Conservation (phyloP, 2,329 filamentous ascomycete species). For the Cladosporium halotolerans region DNA sequence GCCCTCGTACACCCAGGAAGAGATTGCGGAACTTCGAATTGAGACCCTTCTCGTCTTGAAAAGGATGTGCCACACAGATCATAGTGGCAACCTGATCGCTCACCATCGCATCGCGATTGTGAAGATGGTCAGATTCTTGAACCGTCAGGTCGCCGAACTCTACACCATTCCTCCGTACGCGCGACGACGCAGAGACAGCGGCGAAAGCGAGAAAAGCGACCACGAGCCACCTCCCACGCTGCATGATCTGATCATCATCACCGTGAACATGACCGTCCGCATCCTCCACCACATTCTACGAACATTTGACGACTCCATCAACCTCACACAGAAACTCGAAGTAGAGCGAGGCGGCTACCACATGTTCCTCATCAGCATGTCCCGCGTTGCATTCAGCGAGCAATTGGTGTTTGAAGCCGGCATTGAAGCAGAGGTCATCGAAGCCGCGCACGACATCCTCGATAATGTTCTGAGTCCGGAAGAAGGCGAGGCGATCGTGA, state of each 20-base stretch:
- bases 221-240: constrained; percentile 19
- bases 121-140: constrained; percentile 66
- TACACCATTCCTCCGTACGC: constrained; percentile 36
- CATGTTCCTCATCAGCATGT: constrained; percentile 74
- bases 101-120: constrained; percentile 64
- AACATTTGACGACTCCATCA: constrained; percentile 50
- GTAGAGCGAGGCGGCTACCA: constrained; percentile 67
- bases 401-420: constrained; percentile 69
- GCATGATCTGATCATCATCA: constrained; percentile 37
- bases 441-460: constrained; percentile 74
- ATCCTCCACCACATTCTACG: constrained; percentile 55
- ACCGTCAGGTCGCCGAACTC: constrained; percentile 61
- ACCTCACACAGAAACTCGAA: constrained; percentile 66
- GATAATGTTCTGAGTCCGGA: constrained; percentile 77
- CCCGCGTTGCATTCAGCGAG: constrained; percentile 78
- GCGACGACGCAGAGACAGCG: not conserved
- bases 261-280: constrained; percentile 56
- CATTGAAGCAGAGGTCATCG: constrained; percentile 70
- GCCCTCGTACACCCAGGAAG: constrained; percentile 33
- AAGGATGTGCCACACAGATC: constrained; percentile 56
- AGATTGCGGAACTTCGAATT: constrained; percentile 42
- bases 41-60: constrained; percentile 42
- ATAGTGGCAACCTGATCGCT: constrained; percentile 61
- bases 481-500: constrained; percentile 57
- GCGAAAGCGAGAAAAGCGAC: constrained; percentile 15